These are phyloP conservation scores for Periconia sp. DNA, from an alignment of 2,329 filamentous ascomycete species.

Conservation along the genomic window DNA sequence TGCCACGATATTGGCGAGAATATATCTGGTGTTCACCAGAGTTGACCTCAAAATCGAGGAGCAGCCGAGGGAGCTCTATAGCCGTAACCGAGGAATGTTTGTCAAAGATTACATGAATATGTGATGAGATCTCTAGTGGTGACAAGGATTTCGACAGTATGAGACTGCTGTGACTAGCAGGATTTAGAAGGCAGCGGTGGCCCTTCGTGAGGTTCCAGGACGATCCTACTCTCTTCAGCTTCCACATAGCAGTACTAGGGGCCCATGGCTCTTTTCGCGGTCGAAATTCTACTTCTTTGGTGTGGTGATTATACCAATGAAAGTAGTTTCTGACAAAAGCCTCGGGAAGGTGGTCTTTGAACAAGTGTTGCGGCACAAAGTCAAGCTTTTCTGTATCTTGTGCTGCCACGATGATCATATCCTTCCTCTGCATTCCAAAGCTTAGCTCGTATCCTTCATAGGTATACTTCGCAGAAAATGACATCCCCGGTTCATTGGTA, in stretches of 20 bases:
- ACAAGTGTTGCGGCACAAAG: slow-evolving; percentile 42
- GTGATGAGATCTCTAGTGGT: slow-evolving; percentile 18
- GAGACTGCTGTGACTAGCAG: slow-evolving; percentile 13
- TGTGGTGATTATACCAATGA: slow-evolving; percentile 33
- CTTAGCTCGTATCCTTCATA: slow-evolving; percentile 35
- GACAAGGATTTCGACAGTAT: slow-evolving; percentile 19
- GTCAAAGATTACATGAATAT: slow-evolving; percentile 26
- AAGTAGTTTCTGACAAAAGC: slow-evolving; percentile 25
- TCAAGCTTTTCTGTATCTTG: slow-evolving; percentile 17
- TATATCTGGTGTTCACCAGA: slow-evolving; percentile 11
- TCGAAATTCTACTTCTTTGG: slow-evolving; percentile 9
- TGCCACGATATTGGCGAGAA: slow-evolving; percentile 33
- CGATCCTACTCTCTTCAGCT: slow-evolving; percentile 12
- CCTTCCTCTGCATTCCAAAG: slow-evolving; percentile 38
- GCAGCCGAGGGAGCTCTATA: slow-evolving; percentile 24
- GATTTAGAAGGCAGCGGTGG: slow-evolving; percentile 8
- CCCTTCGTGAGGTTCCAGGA: slow-evolving; percentile 23
- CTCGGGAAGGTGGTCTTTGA: slow-evolving; percentile 40
- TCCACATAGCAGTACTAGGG: slow-evolving; percentile 13
- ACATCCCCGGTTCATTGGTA: slow-evolving; percentile 46
- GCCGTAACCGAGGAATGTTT: neutral
- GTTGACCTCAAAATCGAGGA: slow-evolving; percentile 17
- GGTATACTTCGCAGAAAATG: slow-evolving; percentile 45
- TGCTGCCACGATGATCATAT: slow-evolving; percentile 33
- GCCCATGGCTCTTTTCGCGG: slow-evolving; percentile 18